Evolutionary conservation across 2,329 filamentous ascomycete species (phyloP).

Genomic region (Neonectria magnoliae): DNA sequence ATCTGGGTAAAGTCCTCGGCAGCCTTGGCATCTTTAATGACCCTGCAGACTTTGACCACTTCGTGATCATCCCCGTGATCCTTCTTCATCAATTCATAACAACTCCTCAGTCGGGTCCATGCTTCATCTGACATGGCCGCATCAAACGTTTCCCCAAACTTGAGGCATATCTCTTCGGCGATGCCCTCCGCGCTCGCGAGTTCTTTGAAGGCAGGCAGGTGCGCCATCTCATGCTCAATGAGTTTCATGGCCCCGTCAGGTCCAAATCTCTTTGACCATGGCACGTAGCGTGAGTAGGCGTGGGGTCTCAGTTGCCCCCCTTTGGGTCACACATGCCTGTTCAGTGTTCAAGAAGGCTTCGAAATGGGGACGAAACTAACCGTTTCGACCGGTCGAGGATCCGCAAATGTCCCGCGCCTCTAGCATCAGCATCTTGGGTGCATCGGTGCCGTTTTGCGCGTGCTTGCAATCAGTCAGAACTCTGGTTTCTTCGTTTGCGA

Average conservation of each 20-base stretch:
- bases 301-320: slow-evolving; percentile 23
- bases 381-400: slow-evolving; percentile 22
- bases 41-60: slow-evolving; percentile 17
- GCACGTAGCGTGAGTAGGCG: slow-evolving; percentile 17
- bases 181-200: slow-evolving; percentile 18
- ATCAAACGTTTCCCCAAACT: slow-evolving; percentile 23
- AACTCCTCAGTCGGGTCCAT: slow-evolving; percentile 11
- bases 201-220: slow-evolving; percentile 16
- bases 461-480: not conserved
- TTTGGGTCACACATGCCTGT: no score
- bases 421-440: slow-evolving; percentile 16
- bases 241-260: slow-evolving; percentile 13
- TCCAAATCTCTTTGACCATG: slow-evolving; percentile 13
- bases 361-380: not conserved
- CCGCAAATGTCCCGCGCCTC: slow-evolving; percentile 25
- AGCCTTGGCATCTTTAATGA: slow-evolving; percentile 16
- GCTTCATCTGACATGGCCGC: slow-evolving; percentile 25
- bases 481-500: not conserved
- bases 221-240: slow-evolving; percentile 24
- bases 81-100: slow-evolving; percentile 19
- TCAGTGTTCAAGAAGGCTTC: not conserved
- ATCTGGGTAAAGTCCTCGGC: slow-evolving; percentile 23
- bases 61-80: slow-evolving; percentile 22
- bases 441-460: not conserved
- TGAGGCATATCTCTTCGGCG: slow-evolving; percentile 19